Conservation (phyloP, 306 rosid species). For the Inga laurina region DNA sequence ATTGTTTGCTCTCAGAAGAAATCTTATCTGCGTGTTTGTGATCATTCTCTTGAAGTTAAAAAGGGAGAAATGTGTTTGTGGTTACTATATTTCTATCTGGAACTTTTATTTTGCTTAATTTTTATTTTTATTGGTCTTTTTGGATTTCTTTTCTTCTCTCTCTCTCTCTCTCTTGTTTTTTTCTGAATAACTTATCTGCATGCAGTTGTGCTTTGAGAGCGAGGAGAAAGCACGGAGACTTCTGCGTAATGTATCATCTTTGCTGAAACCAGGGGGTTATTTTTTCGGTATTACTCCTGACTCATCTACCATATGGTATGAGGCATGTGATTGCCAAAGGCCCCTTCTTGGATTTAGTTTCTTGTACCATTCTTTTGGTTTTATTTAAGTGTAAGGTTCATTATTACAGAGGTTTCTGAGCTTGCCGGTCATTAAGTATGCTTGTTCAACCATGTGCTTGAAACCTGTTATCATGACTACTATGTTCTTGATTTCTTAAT, state of each 20-base stretch:
- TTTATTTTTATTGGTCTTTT: neutral
- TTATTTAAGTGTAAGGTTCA: neutral
- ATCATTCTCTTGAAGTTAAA: neutral
- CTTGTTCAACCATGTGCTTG: slow-evolving; percentile 16
- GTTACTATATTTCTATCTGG: neutral
- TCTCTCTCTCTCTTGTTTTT: neutral
- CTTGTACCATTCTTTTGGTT: slow-evolving; percentile 22
- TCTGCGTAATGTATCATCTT: slow-evolving; percentile 74
- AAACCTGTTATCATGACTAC: neutral
- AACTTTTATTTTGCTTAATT: neutral
- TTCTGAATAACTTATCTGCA: slow-evolving; percentile 30
- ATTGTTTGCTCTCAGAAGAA: neutral
- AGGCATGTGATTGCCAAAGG: slow-evolving; percentile 35
- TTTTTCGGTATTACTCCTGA: slow-evolving; percentile 98
- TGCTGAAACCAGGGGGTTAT: slow-evolving; percentile 97
- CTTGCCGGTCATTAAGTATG: neutral
- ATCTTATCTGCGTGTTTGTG: neutral
- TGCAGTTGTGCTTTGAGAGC: slow-evolving; percentile 89
- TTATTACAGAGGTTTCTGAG: neutral
- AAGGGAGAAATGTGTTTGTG: neutral
- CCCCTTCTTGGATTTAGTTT: slow-evolving; percentile 32
- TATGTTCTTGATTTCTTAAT: neutral
- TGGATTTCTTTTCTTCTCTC: neutral
- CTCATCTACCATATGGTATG: slow-evolving; percentile 99
- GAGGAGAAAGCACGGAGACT: slow-evolving; percentile 90